Base-by-base conservation (phyloP, 2,329 filamentous ascomycete genomes). In the Sporothrix protearum region DNA sequence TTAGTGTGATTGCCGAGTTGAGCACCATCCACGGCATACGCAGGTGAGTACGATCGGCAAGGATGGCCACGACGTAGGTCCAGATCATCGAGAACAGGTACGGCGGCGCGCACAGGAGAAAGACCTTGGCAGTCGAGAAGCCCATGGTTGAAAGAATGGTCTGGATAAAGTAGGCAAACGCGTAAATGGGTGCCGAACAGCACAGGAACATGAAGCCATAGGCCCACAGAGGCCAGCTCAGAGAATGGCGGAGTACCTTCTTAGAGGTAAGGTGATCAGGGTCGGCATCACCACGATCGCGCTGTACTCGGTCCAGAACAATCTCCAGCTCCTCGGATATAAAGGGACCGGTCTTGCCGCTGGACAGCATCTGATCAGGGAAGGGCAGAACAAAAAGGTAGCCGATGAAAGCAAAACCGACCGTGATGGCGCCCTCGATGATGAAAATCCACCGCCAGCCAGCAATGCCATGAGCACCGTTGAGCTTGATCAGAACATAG, bases 121-220 rank as follows among this genome's bases (percentile, higher is more conserved):
- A 79, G 0, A 77, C 76, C 2, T 75, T 64, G 19, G 77, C 78
- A 0, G 76, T 77, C 2, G 70, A 69, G 68, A 76, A 77, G 7
- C 76, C 76, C 49, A 80, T 74, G 0, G 74, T 77, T 36, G 74
- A 75, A 14, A 96, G 87, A 76, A 96, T 92, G 76, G 94, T 87
- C 7, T 92, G 92, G 2, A 94, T 81, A 78, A 94, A 94, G 80
- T 92, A 95, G 2, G 91, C 91, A 10, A 96, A 85, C 0, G 91
- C 88, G 78, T 95, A 95, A 1, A 86, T 86, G 68, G 92, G 86
- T 9, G 91, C 91, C 0, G 92, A 93, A 3, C 87, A 86, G 78
- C 87, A 87, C 81, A 88, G 86, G 77, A 86, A 87, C 75, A 89
- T 83, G 75, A 88, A 75, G 70, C 84, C 87, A 76, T 89, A 90